Evolutionary conservation across 1,284 basidiomycete genomes (phyloP).

Genomic region (Cryptococcus sp.): DNA sequence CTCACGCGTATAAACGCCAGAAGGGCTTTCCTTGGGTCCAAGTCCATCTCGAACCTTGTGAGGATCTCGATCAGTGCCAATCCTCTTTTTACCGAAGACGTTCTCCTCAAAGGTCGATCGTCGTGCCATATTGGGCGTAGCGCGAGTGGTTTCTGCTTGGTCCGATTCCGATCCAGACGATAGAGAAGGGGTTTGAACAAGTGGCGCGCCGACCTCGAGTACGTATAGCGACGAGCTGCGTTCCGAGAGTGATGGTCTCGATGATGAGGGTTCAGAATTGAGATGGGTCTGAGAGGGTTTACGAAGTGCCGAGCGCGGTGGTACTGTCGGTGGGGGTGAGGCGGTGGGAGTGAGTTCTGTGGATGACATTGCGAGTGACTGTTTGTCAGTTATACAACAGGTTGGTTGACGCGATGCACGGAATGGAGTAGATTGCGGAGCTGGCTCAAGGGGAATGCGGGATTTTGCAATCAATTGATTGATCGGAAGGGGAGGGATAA

Average conservation of each 20-base stretch:
- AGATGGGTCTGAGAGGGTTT: slow-evolving; percentile 6
- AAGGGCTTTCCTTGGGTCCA: slow-evolving; percentile 8
- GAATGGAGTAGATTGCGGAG: not conserved
- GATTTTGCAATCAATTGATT: not conserved
- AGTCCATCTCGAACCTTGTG: slow-evolving; percentile 14
- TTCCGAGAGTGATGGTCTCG: slow-evolving; percentile 2
- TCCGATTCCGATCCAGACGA: not conserved
- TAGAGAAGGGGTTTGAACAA: not conserved
- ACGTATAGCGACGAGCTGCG: slow-evolving; percentile 2
- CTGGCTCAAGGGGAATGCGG: not conserved
- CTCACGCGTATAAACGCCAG: slow-evolving; percentile 23
- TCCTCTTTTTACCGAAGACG: not conserved
- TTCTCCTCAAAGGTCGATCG: not conserved
- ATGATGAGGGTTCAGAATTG: not conserved
- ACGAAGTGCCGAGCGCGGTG: slow-evolving; percentile 13
- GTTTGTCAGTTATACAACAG: not conserved
- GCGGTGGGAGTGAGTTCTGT: no score
- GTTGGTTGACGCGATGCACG: not conserved
- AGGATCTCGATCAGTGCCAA: slow-evolving; percentile 10
- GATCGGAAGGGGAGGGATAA: not conserved
- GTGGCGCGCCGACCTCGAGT: slow-evolving; percentile 4
- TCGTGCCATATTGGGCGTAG: not conserved
- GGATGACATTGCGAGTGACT: no score
- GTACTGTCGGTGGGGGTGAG: slow-evolving; percentile 12
- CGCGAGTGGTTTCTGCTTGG: not conserved